Evolutionary conservation across 495 filamentous ascomycete species (phyloP), one percentile per base, ranked within the genome.

Genomic region (Penicillium bovifimosum): DNA sequence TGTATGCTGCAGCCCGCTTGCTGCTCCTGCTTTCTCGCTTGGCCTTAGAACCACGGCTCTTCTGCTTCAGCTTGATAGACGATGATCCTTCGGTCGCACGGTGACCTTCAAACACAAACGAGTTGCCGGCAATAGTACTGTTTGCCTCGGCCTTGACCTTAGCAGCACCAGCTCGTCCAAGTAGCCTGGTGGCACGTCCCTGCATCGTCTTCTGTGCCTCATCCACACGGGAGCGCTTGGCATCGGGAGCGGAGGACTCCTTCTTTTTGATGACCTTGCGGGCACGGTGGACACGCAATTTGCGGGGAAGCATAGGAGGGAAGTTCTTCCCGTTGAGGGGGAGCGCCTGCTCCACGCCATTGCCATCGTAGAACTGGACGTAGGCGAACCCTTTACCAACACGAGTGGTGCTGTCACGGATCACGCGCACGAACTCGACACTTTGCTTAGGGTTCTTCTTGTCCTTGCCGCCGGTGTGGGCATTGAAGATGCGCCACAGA

Each of bases 381-480:
- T 99, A 99, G 17, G 95, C 95, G 67, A 99, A 90, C 11, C 95
- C 95, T 68, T 99, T 97, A 41, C 93, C 91, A 41, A 99, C 89
- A 31, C 95, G 81, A 17, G 95, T 97, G 42, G 83, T 84, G 39
- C 85, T 73, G 59, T 99, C 95, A 50, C 95, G 82, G 28, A 96
- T 80, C n/a, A 99, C 87, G 9, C 95, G 85, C 31, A 97, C 95
- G 60, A 85, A 92, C 72, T 99, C 92, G 10, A 99, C 84, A 42
- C 78, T 86, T 47, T 95, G 91, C 50, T 80, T 86, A 45, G 45
- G 53, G 3, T 68, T 43, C 38, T 63, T 59, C 56, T 74, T 66
- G 43, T 70, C 63, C 38, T 69, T 82, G 51, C 76, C 72, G 9
- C 60, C 62, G 1, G 69, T 76, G 59, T 73, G 56, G 26, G 64